Conservation (phyloP, 2,329 filamentous ascomycete genomes). For the Nigrospora sphaerica region DNA sequence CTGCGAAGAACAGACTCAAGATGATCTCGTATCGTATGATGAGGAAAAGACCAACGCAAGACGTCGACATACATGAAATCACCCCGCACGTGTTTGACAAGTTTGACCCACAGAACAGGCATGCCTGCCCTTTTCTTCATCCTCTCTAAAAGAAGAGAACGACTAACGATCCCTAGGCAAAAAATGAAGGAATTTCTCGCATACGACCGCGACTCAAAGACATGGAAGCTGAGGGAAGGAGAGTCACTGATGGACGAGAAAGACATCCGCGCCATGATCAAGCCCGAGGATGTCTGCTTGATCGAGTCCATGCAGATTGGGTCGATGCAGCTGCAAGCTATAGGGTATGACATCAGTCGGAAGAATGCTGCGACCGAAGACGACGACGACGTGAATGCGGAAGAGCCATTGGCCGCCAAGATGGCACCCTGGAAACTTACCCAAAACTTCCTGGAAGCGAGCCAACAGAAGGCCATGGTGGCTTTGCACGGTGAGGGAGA, state of each 20-base stretch:
- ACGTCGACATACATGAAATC: conserved; percentile 72
- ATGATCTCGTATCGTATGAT: conserved; percentile 92
- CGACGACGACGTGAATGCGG: conserved; percentile 51
- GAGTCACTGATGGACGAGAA: conserved; percentile 76
- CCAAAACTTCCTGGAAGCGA: conserved; percentile 92
- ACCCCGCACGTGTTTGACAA: conserved; percentile 89
- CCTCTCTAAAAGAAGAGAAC: background rate
- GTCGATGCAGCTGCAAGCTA: conserved; percentile 81
- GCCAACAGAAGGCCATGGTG: conserved; percentile 93
- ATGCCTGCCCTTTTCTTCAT: background rate
- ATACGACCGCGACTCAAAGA: conserved; percentile 81
- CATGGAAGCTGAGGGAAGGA: conserved; percentile 71
- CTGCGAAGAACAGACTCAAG: conserved; percentile 93
- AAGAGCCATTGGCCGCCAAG: conserved; percentile 75
- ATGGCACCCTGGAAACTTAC: conserved; percentile 95
- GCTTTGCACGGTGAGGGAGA: conserved; percentile 91
- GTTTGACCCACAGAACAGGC: conserved; percentile 78
- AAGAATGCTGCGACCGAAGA: conserved; percentile 44
- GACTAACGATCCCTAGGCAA: conserved; percentile 44
- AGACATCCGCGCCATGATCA: conserved; percentile 78
- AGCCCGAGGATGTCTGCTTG: conserved; percentile 89
- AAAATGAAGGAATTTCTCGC: conserved; percentile 95
- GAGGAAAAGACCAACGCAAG: conserved; percentile 62
- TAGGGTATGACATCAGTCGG: conserved; percentile 69
- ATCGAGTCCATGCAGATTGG: conserved; percentile 97